Evolutionary conservation across 768 basidiomycete genomes (phyloP).

Genomic region (Russula dissimulans): DNA sequence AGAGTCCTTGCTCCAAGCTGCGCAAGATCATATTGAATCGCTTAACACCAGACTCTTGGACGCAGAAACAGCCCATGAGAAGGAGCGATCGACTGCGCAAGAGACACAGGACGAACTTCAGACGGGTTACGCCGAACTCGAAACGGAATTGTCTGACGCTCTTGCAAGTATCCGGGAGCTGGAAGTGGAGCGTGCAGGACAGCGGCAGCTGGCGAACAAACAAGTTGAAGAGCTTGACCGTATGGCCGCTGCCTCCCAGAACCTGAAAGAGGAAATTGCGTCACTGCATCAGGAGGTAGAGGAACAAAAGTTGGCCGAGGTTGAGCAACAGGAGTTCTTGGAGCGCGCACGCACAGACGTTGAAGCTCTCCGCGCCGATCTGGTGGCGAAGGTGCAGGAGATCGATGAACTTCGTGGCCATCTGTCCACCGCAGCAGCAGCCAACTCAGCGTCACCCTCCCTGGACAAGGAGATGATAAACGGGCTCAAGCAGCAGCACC

Average conservation of each 20-base stretch:
- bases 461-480: constrained; percentile 69
- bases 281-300: constrained; percentile 45
- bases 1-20: constrained; percentile 49
- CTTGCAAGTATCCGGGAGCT: constrained; percentile 46
- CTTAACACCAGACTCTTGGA: constrained; percentile 38
- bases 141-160: constrained; percentile 49
- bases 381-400: constrained; percentile 56
- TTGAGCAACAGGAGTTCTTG: constrained; percentile 57
- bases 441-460: constrained; percentile 36
- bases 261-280: constrained; percentile 46
- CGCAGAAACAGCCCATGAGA: constrained; percentile 39
- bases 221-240: constrained; percentile 52
- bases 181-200: constrained; percentile 55
- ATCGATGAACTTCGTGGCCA: constrained; percentile 47
- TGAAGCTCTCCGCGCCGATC: constrained; percentile 56
- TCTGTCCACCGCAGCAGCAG: constrained; percentile 35
- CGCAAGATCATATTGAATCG: constrained; percentile 41
- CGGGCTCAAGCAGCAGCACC: constrained; percentile 63
- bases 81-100: constrained; percentile 40
- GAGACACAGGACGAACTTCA: constrained; percentile 50
- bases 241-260: constrained; percentile 35
- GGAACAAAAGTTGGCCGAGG: constrained; percentile 37
- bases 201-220: constrained; percentile 46
- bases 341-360: constrained; percentile 58
- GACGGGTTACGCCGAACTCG: constrained; percentile 50